phyloP scores from a whole-genome alignment of 1,284 basidiomycete species.

The Earliella scabrosa region DNA sequence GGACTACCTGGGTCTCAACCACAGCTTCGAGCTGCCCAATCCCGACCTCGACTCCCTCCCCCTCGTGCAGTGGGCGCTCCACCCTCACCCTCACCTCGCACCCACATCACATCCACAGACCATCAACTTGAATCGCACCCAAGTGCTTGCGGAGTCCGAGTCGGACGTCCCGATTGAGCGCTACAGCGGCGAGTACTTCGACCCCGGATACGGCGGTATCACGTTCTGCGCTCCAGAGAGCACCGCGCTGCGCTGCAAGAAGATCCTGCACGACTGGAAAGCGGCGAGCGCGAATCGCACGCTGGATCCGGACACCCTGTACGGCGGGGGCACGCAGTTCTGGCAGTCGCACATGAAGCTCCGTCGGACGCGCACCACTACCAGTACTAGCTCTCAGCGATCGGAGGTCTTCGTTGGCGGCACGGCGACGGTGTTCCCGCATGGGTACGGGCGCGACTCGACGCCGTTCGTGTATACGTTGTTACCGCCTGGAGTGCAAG shows the following conservation, averaged over 20 bases:
- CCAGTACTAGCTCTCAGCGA: too few species aligned
- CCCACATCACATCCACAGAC: too few species aligned
- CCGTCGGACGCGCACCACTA: constrained; percentile 6
- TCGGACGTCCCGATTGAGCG: constrained; percentile 10
- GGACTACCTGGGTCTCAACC: constrained; percentile 18
- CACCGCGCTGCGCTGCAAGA: constrained; percentile 27
- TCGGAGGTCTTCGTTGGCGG: constrained; percentile 20
- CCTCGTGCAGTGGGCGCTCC: background rate
- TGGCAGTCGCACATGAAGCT: constrained; percentile 25
- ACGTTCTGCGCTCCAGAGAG: constrained; percentile 36
- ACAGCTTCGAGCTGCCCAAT: background rate
- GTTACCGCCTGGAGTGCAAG: constrained; percentile 28
- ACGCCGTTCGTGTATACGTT: constrained; percentile 30
- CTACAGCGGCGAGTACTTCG: constrained; percentile 37
- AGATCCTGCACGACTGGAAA: constrained; percentile 31
- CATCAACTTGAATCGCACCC: too few species aligned
- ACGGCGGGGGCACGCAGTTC: constrained; percentile 23
- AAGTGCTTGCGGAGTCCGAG: background rate
- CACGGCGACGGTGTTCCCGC: constrained; percentile 27
- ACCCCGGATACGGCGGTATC: constrained; percentile 40
- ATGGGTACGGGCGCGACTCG: constrained; percentile 32
- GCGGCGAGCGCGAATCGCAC: constrained; percentile 20
- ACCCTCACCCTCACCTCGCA: background rate
- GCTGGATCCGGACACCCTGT: constrained; percentile 10
- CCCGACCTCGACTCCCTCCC: background rate